These are phyloP conservation scores for Dorcoceras hygrometricum DNA, from an alignment of 257 asterid species.

Conservation along the genomic window DNA sequence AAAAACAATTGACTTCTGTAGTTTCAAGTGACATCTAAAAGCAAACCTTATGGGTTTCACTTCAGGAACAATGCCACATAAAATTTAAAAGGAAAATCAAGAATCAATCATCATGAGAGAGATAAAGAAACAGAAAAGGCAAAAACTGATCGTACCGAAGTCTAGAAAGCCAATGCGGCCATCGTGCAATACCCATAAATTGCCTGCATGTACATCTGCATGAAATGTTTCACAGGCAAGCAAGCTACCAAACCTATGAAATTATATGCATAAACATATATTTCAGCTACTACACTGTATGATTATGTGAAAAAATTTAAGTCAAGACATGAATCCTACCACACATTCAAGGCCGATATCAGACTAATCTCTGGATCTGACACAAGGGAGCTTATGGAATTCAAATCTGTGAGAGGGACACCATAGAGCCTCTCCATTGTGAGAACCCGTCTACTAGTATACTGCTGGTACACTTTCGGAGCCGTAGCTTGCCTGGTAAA, in stretches of 20 bases:
- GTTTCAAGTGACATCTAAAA: slow-evolving; percentile 6
- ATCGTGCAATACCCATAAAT: slow-evolving; percentile 89
- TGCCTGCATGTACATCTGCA: slow-evolving; percentile 98
- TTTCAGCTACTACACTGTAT: slow-evolving; percentile 5
- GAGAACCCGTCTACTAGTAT: slow-evolving; percentile 64
- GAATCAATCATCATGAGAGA: slow-evolving; percentile 1
- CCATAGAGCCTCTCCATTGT: slow-evolving; percentile 98
- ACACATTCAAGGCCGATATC: slow-evolving; percentile 94
- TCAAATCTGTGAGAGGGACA: slow-evolving; percentile 92
- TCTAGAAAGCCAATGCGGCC: slow-evolving; percentile 99
- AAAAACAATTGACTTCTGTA: slow-evolving; percentile 1
- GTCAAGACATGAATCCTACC: slow-evolving; percentile 46
- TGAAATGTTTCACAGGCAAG: slow-evolving; percentile 92
- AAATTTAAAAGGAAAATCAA: background rate
- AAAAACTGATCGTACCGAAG: slow-evolving; percentile 51
- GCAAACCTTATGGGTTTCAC: background rate
- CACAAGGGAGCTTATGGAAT: slow-evolving; percentile 82
- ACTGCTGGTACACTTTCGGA: slow-evolving; percentile 77
- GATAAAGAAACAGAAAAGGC: slow-evolving; percentile 1
- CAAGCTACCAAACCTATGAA: slow-evolving; percentile 90
- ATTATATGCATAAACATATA: background rate
- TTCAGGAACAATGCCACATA: background rate
- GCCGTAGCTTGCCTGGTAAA: slow-evolving; percentile 89
- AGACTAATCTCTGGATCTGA: slow-evolving; percentile 83
- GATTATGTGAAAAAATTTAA: slow-evolving; percentile 16